Evolutionary conservation across 2,329 filamentous ascomycete species (phyloP).

Genomic region (Diaporthe sp.): DNA sequence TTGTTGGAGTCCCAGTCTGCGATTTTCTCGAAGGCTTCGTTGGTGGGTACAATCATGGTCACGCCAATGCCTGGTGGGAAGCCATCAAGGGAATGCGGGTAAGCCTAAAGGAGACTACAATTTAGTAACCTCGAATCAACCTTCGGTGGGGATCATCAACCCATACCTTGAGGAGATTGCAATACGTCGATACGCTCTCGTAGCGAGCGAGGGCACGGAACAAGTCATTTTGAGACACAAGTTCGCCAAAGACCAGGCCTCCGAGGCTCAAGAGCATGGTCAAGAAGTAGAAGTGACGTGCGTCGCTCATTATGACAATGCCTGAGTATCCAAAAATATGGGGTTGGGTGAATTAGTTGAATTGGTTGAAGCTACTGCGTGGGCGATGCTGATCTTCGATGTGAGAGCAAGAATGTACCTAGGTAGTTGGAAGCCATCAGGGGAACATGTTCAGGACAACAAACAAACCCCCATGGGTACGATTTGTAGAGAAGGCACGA

Average conservation of each 20-base stretch:
- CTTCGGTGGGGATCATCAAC: not conserved
- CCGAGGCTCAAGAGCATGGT: not conserved
- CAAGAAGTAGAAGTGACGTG: not conserved
- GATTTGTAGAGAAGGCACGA: not conserved
- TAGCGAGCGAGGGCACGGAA: not conserved
- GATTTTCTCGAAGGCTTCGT: conserved; percentile 71
- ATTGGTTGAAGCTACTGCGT: not conserved
- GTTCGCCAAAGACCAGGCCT: not conserved
- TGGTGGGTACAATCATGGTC: conserved; percentile 72
- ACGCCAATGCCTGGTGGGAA: conserved; percentile 58
- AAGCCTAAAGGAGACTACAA: conserved; percentile 39
- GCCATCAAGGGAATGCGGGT: conserved; percentile 60
- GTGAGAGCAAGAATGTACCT: not conserved
- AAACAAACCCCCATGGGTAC: not conserved
- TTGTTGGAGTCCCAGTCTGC: conserved; percentile 58
- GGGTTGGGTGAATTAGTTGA: too few species aligned
- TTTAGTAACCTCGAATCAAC: not conserved
- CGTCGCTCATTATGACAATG: not conserved
- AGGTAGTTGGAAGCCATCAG: too few species aligned
- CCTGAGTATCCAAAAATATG: not conserved
- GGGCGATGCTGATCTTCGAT: not conserved
- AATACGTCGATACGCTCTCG: not conserved
- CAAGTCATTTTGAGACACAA: not conserved
- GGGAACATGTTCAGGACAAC: not conserved
- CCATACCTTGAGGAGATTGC: not conserved